phyloP scores from a whole-genome alignment of 495 filamentous ascomycete species.

The Tuber magnatum region DNA sequence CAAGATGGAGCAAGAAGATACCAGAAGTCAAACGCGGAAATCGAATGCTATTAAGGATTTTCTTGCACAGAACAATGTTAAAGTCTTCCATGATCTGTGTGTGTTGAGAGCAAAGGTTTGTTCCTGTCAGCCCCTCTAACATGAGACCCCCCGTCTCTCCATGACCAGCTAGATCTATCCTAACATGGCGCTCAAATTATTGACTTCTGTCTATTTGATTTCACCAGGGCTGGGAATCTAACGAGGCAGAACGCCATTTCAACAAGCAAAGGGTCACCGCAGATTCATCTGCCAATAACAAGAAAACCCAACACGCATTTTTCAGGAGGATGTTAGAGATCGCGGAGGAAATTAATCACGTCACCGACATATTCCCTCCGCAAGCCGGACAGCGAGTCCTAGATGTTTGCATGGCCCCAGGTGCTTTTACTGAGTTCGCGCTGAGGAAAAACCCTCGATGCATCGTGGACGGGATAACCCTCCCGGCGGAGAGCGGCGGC shows the following conservation, averaged over 20 bases:
- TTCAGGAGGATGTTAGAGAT: constrained; percentile 19
- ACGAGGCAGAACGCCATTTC: constrained; percentile 15
- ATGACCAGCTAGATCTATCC: background rate
- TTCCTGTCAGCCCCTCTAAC: background rate
- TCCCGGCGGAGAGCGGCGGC: constrained; percentile 15
- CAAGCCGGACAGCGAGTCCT: constrained; percentile 6
- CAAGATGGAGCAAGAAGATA: background rate
- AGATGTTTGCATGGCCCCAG: constrained; percentile 20
- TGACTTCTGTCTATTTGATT: background rate
- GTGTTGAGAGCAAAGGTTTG: background rate
- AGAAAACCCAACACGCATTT: constrained; percentile 1
- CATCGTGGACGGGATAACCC: constrained; percentile 19
- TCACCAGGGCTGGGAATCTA: constrained; percentile 18
- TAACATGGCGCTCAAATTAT: background rate
- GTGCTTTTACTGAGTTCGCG: constrained; percentile 20
- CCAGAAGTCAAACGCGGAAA: background rate
- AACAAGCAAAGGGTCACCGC: constrained; percentile 8
- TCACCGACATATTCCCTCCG: constrained; percentile 7
- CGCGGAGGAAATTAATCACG: constrained; percentile 12
- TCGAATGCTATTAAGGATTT: background rate
- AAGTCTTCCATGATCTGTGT: background rate
- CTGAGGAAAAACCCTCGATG: constrained; percentile 13
- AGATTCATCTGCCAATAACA: constrained; percentile 8
- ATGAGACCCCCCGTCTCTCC: background rate
- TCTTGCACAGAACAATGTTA: background rate